phyloP scores from a whole-genome alignment of 1,284 basidiomycete genomes.

The Puccinia coronata region DNA sequence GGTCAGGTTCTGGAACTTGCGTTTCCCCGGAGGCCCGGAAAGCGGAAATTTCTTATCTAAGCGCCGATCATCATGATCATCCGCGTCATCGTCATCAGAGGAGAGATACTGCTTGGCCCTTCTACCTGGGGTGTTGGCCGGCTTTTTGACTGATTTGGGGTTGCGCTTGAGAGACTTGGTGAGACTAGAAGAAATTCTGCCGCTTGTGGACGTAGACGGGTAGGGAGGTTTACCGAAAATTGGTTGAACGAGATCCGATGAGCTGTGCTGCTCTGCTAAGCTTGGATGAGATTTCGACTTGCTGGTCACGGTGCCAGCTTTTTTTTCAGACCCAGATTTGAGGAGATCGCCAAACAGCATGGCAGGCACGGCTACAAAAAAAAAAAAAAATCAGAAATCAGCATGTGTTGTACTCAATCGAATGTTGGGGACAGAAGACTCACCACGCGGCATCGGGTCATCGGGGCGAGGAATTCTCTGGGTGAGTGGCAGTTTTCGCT shows the following conservation, averaged over 20 bases:
- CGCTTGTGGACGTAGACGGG: neutral
- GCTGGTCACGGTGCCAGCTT: neutral
- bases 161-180: neutral
- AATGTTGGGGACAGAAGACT: neutral
- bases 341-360: slow-evolving; percentile 13
- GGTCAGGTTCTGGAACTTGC: neutral
- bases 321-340: neutral
- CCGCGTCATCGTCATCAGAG: neutral
- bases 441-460: slow-evolving; percentile 50
- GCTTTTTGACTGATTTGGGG: slow-evolving; percentile 15
- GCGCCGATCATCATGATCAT: neutral
- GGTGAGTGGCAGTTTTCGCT: neutral
- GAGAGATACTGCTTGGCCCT: slow-evolving; percentile 7
- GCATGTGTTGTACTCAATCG: neutral
- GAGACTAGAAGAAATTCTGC: neutral
- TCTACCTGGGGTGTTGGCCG: slow-evolving; percentile 42
- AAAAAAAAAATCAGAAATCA: neutral
- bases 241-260: neutral
- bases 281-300: slow-evolving; percentile 23
- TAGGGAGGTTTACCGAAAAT: slow-evolving; percentile 6
- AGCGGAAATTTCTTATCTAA: neutral
- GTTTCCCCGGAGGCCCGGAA: neutral
- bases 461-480: slow-evolving; percentile 46
- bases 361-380: neutral
- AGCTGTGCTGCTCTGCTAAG: neutral